Evolutionary conservation across 129 eudicot species (phyloP).

Genomic region (Chrysanthemum seticuspe): DNA sequence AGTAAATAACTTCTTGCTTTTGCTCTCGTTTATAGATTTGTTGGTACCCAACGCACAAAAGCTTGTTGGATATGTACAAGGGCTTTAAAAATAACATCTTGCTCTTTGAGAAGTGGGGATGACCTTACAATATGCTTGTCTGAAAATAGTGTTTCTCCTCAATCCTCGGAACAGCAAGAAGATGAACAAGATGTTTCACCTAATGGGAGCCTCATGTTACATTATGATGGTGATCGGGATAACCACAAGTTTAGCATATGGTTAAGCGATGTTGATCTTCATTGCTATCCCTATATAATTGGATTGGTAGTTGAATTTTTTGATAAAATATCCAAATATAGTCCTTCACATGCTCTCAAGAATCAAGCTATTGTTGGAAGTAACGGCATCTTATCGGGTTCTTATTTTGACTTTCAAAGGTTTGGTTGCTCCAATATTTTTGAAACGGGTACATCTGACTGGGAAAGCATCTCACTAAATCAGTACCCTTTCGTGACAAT

Average conservation of each 20-base stretch:
- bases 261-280: conserved; percentile 62
- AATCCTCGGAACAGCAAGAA: conserved; percentile 20
- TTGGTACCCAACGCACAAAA: conserved; percentile 33
- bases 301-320: conserved; percentile 58
- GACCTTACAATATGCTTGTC: conserved; percentile 46
- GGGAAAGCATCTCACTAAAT: conserved; percentile 50
- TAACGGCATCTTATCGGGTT: conserved; percentile 27
- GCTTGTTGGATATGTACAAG: conserved; percentile 45
- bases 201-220: conserved; percentile 52
- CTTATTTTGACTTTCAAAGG: conserved; percentile 44
- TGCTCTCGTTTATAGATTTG: conserved; percentile 36
- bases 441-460: conserved; percentile 40
- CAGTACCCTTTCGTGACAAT: conserved; percentile 64
- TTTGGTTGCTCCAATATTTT: conserved; percentile 56
- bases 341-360: conserved; percentile 33
- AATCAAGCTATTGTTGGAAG: conserved; percentile 30
- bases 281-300: conserved; percentile 69
- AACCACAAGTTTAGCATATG: conserved; percentile 35
- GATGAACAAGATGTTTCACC: conserved; percentile 28
- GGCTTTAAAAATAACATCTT: conserved; percentile 47
- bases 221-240: conserved; percentile 42
- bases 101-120: conserved; percentile 29
- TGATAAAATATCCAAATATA: conserved; percentile 37
- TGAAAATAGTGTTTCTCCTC: conserved; percentile 26
- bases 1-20: conserved; percentile 6